Evolutionary conservation across 2,329 filamentous ascomycete genomes (phyloP).

Genomic region (Huntiella moniliformis): DNA sequence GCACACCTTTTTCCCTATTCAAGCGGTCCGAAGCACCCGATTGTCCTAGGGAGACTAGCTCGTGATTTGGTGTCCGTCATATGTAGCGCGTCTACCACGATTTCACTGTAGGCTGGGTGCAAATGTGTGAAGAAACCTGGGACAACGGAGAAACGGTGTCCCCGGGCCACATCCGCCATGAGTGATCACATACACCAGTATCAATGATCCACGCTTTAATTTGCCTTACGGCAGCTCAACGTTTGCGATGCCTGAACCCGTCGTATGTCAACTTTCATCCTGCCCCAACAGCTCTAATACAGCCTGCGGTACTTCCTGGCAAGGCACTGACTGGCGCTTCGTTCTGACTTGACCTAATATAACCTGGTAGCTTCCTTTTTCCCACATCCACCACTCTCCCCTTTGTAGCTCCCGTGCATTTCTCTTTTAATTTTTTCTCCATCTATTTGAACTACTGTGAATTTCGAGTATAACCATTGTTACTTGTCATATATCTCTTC

Average conservation of each 20-base stretch:
- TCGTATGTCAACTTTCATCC: not conserved
- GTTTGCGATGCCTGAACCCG: not conserved
- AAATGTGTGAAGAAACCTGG: too few relatives aligned
- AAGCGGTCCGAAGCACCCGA: too few relatives aligned
- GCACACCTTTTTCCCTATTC: too few relatives aligned
- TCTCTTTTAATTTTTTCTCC: constrained; percentile 1
- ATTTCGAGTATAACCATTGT: not conserved
- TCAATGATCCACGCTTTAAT: not conserved
- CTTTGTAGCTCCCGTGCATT: constrained; percentile 1
- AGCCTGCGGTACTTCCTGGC: not conserved
- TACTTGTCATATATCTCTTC: constrained; percentile 2
- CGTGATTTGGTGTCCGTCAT: too few relatives aligned
- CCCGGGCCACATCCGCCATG: too few relatives aligned
- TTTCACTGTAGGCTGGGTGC: too few relatives aligned
- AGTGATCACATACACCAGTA: too few relatives aligned
- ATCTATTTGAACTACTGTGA: constrained; percentile 1
- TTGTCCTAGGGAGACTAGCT: too few relatives aligned
- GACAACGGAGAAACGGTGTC: too few relatives aligned
- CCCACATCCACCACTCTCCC: constrained; percentile 2
- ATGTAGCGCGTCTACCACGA: too few relatives aligned
- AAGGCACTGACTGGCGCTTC: not conserved
- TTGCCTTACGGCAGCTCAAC: not conserved
- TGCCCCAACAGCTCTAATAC: not conserved
- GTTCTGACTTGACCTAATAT: not conserved
- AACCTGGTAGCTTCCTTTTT: constrained; percentile 3